Evolutionary conservation across 805 yeast genomes (phyloP).

Genomic region (Kodamaea leandrae): DNA sequence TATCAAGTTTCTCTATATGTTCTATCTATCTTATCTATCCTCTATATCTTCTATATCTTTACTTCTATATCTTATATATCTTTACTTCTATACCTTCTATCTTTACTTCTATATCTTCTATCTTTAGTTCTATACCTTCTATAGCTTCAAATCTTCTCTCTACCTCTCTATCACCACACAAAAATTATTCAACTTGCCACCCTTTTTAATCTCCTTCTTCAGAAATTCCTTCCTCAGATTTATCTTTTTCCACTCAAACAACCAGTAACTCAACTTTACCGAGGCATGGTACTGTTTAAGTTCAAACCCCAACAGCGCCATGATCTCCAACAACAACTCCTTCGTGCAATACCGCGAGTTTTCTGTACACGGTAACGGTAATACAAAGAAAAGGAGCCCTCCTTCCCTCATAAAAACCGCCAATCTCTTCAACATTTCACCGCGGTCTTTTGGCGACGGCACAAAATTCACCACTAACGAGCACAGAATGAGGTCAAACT

Average conservation of each 20-base stretch:
- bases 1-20: too few species aligned
- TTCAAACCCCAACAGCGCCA: constrained; percentile 60
- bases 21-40: too few species aligned
- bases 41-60: too few species aligned
- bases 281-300: constrained; percentile 52
- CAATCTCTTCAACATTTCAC: constrained; percentile 70
- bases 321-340: constrained; percentile 40
- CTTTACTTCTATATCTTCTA: too few species aligned
- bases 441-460: constrained; percentile 66
- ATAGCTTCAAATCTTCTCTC: not conserved
- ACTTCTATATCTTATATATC: too few species aligned
- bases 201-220: constrained; percentile 55
- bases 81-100: too few species aligned
- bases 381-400: constrained; percentile 56
- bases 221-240: constrained; percentile 15
- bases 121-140: not conserved
- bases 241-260: constrained; percentile 46
- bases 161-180: constrained; percentile 40
- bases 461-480: constrained; percentile 89
- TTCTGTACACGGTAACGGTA: constrained; percentile 82
- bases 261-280: constrained; percentile 70
- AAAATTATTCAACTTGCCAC: constrained; percentile 68
- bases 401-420: constrained; percentile 47
- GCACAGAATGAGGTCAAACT: constrained; percentile 70
- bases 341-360: constrained; percentile 78